A percentile compares a stretch with the other conserved stretches of the same genome.
Evolutionary conservation across 495 filamentous ascomycete species (phyloP).

Genomic region (Hypoxylon crocopeplum): DNA sequence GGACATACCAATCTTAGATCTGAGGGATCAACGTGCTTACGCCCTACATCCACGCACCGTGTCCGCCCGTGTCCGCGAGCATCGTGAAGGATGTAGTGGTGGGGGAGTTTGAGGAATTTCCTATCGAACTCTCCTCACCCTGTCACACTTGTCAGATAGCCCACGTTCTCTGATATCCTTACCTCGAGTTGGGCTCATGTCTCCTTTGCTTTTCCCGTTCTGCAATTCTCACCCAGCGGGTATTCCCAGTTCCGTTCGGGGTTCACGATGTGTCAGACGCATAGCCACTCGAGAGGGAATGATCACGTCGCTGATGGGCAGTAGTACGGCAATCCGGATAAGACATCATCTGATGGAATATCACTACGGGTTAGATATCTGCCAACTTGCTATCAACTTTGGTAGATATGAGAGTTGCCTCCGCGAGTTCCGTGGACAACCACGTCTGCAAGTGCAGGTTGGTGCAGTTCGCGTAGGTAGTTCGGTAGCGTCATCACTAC

Average conservation of each 20-base stretch:
- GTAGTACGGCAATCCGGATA: background rate
- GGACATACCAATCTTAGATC: constrained; percentile 29
- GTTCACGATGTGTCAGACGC: constrained; percentile 15
- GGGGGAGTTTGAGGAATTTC: constrained; percentile 8
- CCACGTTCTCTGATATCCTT: background rate
- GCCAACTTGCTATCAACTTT: background rate
- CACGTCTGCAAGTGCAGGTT: constrained; percentile 5
- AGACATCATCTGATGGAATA: constrained; percentile 2
- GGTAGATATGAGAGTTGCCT: background rate
- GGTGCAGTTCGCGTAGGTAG: constrained; percentile 17
- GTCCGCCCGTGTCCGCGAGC: background rate
- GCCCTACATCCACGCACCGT: background rate
- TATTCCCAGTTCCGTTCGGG: constrained; percentile 10
- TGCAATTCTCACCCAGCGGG: background rate
- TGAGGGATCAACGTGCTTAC: constrained; percentile 4
- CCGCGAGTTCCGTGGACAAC: constrained; percentile 4
- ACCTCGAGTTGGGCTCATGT: background rate
- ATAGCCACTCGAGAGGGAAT: background rate
- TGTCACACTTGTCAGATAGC: constrained; percentile 7
- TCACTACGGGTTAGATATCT: background rate
- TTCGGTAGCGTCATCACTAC: constrained; percentile 17
- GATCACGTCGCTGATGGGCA: background rate
- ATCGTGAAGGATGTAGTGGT: constrained; percentile 22
- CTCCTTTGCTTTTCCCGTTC: background rate
- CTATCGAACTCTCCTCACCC: constrained; percentile 2